Base-by-base conservation (phyloP, 208 protist genomes). In the Vickermania ingenoplastis region DNA sequence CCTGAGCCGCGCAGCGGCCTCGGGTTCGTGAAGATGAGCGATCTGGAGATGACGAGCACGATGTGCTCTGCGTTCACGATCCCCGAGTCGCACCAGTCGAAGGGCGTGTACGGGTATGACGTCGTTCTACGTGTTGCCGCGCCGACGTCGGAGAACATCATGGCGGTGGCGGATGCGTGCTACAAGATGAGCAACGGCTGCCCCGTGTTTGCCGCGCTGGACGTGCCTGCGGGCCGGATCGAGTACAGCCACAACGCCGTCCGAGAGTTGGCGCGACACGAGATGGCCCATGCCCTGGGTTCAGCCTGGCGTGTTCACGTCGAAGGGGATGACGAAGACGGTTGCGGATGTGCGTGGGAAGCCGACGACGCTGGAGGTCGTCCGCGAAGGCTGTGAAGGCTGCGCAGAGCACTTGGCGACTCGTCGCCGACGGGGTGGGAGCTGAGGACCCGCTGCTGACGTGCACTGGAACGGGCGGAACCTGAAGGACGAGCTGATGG, bases 231-330 rank as follows among this genome's bases (percentile, higher is more conserved):
- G 13, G 22, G 24, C 0, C 27, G 13, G 21, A 7, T 69, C 29
- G 41, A 30, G 26, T 2, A 17, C 4, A 45, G 26, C 0, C 36
- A 41, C 5, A 3, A 53, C 2, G 48, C 2, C 53, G 45, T 53
- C 4, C 66, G 66, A 41, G 41, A 45, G 0, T 31, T 58, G 4
- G 55, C 57, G 7, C n/a, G n/a, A n/a, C 81, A 87, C 27, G 81
- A 85, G 52, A 63, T 82, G 0, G 52, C 74, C 13, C 81, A 87
- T 61, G 77, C 73, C 2, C 49, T 86, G 49, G 49, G 69, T 77
- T 45, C 36, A 29, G 21, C 7, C 17, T 1, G 36, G 59, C 26
- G 60, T 26, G 2, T 62, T 75, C 25, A 11, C 25, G 4, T 31
- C 41, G 31, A 29, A 55, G 1, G 50, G 53, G 0, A 65, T 75